These are phyloP conservation scores for Groenewaldozyma auringiensis DNA, from an alignment of 1,139 yeast genomes.

Conservation along the genomic window DNA sequence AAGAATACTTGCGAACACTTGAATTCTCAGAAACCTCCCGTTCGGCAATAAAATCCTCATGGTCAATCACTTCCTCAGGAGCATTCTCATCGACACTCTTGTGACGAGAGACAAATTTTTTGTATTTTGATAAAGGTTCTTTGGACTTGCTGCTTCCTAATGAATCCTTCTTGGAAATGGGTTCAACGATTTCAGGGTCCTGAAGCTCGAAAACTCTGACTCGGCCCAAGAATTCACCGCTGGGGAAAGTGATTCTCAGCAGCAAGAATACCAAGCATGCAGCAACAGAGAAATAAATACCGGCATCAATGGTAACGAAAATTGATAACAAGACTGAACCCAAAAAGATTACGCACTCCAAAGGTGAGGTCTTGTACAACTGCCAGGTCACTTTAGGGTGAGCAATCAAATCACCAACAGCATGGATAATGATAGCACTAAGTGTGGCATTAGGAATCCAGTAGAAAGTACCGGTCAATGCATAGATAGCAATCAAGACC, in stretches of 20 bases:
- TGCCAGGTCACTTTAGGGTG: conserved; percentile 62
- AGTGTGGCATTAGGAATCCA: conserved; percentile 87
- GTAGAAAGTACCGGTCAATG: conserved; percentile 73
- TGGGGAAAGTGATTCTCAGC: conserved; percentile 70
- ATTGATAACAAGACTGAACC: conserved; percentile 74
- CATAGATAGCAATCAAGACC: conserved; percentile 78
- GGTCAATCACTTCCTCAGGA: not conserved
- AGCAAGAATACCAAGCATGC: conserved; percentile 73
- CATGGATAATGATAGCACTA: conserved; percentile 84
- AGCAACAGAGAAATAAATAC: conserved; percentile 83
- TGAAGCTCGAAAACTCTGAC: conserved; percentile 36
- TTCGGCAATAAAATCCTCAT: not conserved
- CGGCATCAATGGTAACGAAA: conserved; percentile 75
- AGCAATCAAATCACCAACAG: conserved; percentile 84
- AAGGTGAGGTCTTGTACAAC: conserved; percentile 68
- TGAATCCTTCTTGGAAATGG: conserved; percentile 4
- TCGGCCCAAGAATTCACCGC: conserved; percentile 76
- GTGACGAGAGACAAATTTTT: not conserved
- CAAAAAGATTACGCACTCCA: conserved; percentile 69
- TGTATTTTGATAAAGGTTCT: not conserved
- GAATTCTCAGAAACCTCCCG: not conserved
- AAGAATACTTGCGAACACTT: not conserved
- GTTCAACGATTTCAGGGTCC: conserved; percentile 44
- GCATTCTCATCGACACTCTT: conserved; percentile 3
- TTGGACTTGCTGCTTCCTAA: not conserved